A percentile compares a stretch with the other conserved stretches of the same genome.
Evolutionary conservation across 2,329 filamentous ascomycete species (phyloP).

Genomic region (Exophiala xenobiotica): DNA sequence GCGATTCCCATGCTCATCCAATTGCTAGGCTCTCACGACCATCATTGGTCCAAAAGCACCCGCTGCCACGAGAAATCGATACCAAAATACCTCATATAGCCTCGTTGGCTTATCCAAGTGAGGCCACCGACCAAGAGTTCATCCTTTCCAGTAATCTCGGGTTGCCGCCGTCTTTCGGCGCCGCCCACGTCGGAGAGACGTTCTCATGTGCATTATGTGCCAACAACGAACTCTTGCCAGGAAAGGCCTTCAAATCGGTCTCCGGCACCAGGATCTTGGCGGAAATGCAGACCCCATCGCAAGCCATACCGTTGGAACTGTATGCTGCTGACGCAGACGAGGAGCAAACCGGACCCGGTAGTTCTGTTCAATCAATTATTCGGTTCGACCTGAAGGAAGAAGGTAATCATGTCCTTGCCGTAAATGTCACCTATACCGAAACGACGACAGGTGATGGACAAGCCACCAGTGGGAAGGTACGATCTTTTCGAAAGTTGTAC

Average conservation of each 20-base stretch:
- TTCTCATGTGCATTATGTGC: slow-evolving; percentile 93
- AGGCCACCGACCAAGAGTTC: slow-evolving; percentile 49
- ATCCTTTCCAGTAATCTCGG: slow-evolving; percentile 61
- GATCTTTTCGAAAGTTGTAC: slow-evolving; percentile 92
- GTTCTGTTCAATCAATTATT: slow-evolving; percentile 77
- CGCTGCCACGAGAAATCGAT: slow-evolving; percentile 46
- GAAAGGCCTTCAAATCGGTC: slow-evolving; percentile 51
- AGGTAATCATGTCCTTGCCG: slow-evolving; percentile 87
- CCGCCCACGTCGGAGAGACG: slow-evolving; percentile 90
- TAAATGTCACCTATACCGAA: slow-evolving; percentile 93
- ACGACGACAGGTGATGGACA: slow-evolving; percentile 54
- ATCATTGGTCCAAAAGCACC: slow-evolving; percentile 48
- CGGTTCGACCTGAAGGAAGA: slow-evolving; percentile 89
- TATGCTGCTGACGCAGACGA: slow-evolving; percentile 31
- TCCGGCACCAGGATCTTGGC: slow-evolving; percentile 79
- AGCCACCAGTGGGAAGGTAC: slow-evolving; percentile 61
- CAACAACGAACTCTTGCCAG: slow-evolving; percentile 72
- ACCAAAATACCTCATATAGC: slow-evolving; percentile 58
- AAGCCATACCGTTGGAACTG: slow-evolving; percentile 64
- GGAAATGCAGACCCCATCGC: slow-evolving; percentile 90
- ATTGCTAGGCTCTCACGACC: slow-evolving; percentile 71
- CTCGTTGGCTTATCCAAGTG: slow-evolving; percentile 69
- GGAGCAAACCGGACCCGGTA: slow-evolving; percentile 44
- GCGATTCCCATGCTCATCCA: slow-evolving; percentile 6
- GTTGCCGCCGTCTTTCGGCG: slow-evolving; percentile 86